phyloP scores from a whole-genome alignment of 371 early-diverging fungal genomes.

The Mortierella sp. region DNA sequence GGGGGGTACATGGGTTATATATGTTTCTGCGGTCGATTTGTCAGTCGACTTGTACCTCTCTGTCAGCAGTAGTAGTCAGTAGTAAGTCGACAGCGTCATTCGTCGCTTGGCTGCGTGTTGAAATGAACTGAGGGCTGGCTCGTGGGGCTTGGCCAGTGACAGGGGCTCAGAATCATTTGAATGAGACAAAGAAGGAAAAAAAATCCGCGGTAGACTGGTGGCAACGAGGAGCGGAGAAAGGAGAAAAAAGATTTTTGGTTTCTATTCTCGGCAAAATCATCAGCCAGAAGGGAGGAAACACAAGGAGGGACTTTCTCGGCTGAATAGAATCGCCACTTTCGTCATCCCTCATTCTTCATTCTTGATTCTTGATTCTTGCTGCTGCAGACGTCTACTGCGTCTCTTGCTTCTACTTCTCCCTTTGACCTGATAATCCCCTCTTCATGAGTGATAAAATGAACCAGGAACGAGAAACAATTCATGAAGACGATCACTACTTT shows the following conservation, averaged over 20 bases:
- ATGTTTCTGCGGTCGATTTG: constrained; percentile 4
- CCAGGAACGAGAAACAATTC: neutral
- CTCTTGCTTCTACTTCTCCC: no score
- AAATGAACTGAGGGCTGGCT: neutral
- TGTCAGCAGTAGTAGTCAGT: neutral
- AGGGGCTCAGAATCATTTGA: constrained; percentile 6
- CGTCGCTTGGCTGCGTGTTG: neutral
- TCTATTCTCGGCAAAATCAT: constrained; percentile 10
- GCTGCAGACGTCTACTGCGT: no score
- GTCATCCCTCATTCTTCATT: neutral
- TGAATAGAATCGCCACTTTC: constrained; percentile 14
- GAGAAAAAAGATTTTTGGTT: neutral
- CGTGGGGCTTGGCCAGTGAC: neutral
- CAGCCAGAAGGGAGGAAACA: neutral
- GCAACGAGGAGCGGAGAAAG: neutral
- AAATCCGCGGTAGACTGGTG: neutral
- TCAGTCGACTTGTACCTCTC: neutral
- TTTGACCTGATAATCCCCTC: neutral
- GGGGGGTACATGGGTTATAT: neutral
- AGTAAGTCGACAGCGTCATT: neutral
- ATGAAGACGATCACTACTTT: neutral
- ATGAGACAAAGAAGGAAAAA: neutral
- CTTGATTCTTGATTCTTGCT: neutral
- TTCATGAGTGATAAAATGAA: neutral
- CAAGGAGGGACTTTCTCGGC: neutral